phyloP scores from a whole-genome alignment of 306 rosid species.

The Potentilla sterilis region DNA sequence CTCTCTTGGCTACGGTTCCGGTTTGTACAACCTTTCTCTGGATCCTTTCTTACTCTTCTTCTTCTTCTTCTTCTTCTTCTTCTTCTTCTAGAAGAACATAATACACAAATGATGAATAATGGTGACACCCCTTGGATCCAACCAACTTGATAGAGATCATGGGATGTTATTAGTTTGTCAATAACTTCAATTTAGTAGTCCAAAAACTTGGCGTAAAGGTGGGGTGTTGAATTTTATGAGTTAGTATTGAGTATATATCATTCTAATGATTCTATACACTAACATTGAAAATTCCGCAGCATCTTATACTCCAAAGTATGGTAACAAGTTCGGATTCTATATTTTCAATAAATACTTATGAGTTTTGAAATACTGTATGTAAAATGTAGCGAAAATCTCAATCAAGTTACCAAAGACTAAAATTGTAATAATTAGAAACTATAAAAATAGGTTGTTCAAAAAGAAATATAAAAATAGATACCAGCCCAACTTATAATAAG shows the following conservation, averaged over 20 bases:
- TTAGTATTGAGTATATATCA: no score
- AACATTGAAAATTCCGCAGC: not conserved
- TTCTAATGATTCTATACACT: no score
- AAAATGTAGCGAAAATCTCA: not conserved
- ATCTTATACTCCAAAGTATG: no score
- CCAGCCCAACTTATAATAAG: not conserved
- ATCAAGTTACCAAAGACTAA: not conserved
- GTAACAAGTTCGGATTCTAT: not conserved
- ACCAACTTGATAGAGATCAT: no score
- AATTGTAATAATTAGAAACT: not conserved
- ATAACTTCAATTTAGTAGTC: not conserved
- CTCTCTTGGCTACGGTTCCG: not conserved
- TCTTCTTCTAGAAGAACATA: not conserved
- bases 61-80: no score
- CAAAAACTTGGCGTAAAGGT: not conserved
- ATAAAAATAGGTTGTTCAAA: not conserved
- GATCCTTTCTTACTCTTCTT: no score
- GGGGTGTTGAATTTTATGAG: not conserved
- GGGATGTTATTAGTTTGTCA: not conserved
- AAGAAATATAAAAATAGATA: not conserved
- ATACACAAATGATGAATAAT: not conserved
- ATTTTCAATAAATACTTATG: not conserved
- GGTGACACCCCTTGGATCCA: not conserved
- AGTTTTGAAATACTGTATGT: no score
- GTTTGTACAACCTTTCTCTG: not conserved